Evolutionary conservation across 805 yeast genomes (phyloP).

Genomic region (Starmerella apicola): DNA sequence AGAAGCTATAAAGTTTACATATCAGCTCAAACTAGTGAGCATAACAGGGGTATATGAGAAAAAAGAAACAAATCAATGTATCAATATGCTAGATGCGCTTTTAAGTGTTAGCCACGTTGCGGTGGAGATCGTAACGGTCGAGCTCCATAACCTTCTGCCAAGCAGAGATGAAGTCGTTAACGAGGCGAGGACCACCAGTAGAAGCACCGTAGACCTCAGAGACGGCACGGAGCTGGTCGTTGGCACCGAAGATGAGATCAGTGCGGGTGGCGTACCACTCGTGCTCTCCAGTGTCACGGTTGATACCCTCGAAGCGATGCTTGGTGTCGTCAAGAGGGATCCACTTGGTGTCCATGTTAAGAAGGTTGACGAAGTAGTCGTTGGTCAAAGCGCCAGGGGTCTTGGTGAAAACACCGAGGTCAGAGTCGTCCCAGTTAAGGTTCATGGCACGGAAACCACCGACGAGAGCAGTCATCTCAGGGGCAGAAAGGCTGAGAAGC

Average conservation of each 20-base stretch:
- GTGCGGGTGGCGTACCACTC: conserved; percentile 15
- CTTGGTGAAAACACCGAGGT: conserved; percentile 15
- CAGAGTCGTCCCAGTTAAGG: conserved; percentile 16
- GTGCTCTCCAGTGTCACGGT: conserved; percentile 14
- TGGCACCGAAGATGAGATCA: conserved; percentile 14
- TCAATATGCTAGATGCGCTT: too few relatives aligned
- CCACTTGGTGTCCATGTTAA: conserved; percentile 13
- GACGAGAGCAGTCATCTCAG: conserved; percentile 16
- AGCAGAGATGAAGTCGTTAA: conserved; percentile 14
- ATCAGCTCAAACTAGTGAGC: too few relatives aligned
- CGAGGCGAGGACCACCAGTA: conserved; percentile 8
- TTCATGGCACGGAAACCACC: conserved; percentile 17
- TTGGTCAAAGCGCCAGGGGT: conserved; percentile 12
- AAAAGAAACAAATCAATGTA: too few relatives aligned
- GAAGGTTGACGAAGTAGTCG: conserved; percentile 16
- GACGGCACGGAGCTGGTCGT: conserved; percentile 15
- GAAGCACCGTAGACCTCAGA: conserved; percentile 15
- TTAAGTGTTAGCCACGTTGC: too few relatives aligned
- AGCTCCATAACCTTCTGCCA: conserved; percentile 19
- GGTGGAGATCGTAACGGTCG: conserved; percentile 15
- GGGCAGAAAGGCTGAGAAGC: conserved; percentile 14
- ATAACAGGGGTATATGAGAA: too few relatives aligned
- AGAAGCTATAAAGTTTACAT: too few relatives aligned
- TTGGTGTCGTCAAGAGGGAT: conserved; percentile 12
- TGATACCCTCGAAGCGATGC: conserved; percentile 15